Conservation (phyloP, 2,329 filamentous ascomycete species). For the Colletotrichum horii region DNA sequence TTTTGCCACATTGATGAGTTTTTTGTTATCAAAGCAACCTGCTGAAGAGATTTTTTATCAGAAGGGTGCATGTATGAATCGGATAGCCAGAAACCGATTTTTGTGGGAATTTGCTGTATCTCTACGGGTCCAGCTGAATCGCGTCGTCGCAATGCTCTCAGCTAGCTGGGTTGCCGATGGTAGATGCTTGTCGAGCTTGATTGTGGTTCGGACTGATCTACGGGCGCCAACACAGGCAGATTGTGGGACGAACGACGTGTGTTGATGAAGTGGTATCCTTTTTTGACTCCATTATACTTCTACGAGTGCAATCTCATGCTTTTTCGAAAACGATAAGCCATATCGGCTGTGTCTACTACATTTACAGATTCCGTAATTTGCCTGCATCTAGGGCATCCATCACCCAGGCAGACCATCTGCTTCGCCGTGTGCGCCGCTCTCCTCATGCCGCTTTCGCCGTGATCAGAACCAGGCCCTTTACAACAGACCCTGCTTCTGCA, state of each 20-base stretch:
- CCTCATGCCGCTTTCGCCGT: neutral
- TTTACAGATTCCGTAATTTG: neutral
- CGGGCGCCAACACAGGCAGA: neutral
- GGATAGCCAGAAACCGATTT: neutral
- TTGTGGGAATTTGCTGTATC: neutral
- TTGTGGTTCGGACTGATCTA: neutral
- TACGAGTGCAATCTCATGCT: neutral
- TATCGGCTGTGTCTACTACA: neutral
- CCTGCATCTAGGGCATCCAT: neutral
- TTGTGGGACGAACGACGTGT: neutral
- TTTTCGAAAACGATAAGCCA: neutral
- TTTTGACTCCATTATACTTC: neutral
- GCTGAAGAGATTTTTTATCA: neutral
- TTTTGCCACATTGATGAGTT: neutral
- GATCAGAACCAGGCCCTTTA: constrained; percentile 41
- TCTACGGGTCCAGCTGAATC: neutral
- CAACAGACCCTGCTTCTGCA: constrained; percentile 89
- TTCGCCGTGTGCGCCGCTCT: neutral
- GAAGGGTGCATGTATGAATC: neutral
- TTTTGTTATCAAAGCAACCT: neutral
- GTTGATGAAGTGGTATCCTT: neutral
- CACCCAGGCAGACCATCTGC: neutral
- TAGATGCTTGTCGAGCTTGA: neutral
- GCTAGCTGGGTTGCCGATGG: neutral
- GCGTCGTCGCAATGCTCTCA: neutral